Base-by-base conservation (phyloP, 2,329 filamentous ascomycete genomes). In the Aspergillus quadrilineatus region DNA sequence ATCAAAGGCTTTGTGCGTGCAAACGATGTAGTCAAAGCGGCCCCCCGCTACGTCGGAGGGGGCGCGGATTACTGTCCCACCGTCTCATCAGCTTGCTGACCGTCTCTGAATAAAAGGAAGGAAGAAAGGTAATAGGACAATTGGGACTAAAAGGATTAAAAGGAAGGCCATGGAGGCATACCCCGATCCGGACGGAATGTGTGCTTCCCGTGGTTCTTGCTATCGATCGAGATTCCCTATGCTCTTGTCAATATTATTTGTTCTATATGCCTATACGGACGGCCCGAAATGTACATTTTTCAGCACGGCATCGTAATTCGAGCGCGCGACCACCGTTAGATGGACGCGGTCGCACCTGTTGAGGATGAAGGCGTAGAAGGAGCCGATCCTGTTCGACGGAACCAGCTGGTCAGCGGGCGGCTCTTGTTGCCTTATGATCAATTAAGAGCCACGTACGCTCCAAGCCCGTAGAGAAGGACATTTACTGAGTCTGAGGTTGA, bases 301-400 rank as follows among this genome's bases (percentile, higher is more conserved):
- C 26, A 72, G 69, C 2, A 79, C 75, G 6, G 71, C 75, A 4
- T 77, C 71, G 46, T 78, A 78, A 50, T 79, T 79, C 1, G 77
- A 79, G 56, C 77, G 72, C 7, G 77, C 77, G 10, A 77, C 72
- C 0, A 79, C 77, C 0, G 74, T 76, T 14, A 79, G 57, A 4
- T 69, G 70, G 7, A 79, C 74, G 22, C 68, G 69, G 2, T 73
- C 60, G 32, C 67, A 71, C 2, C 78, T 75, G 51, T 72, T 76
- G 0, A 84, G 63, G 36, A 84, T 77, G 57, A 83, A 84, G 6
- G 80, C 79, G 62, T 85, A 85, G 60, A 85, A 84, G 2, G 80
- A 82, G 29, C 82, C 82, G 50, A 84, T 83, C 0, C 81, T 83
- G 45, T 28, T 34, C 17, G 9, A 15, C 22, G n/a, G n/a, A 39